Base-by-base conservation (phyloP, 2,329 filamentous ascomycete genomes). In the Harringtonia lauricola region DNA sequence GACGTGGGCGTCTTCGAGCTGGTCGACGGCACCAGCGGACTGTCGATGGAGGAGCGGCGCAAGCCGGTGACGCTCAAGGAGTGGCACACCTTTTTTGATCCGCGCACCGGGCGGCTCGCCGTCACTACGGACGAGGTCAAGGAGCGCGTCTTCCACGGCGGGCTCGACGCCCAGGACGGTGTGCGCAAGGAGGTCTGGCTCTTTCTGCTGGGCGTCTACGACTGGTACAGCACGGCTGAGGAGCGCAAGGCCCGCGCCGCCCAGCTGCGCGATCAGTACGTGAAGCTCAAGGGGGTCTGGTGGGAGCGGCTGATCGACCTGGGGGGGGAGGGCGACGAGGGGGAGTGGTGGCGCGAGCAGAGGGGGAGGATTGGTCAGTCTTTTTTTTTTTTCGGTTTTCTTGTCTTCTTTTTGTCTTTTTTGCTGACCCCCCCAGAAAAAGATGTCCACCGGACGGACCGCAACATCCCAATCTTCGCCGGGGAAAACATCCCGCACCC, bases 311-410 rank as follows among this genome's bases (percentile, higher is more conserved):
- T 95, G 54, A 75, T 92, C 2, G 89, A 95, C 45, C 78, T 89
- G 14, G 79, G 85, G 26, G 82, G 84, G 2, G 80, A 86, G 22
- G 72, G 81, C 3, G 86, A 95, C 52, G 78, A 90, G 52, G 83
- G 84, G 22, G 94, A 98, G 57, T 95, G 88, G 82, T 98, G 90
- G 90, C 81, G 88, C 49, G 92, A 98, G 62, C 92, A 98, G 61
- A 86, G 83, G 60, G 82, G 79, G 49, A 77, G 92, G 50, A 98
- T 98, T 63, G 90, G 90, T 95, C 79, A 67, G 81, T 63, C n/a
- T n/a, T 42, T 29, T 30, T 9, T 22, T 17, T 22, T 29, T n/a
- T 19, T 12, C 18, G 6, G 80, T 64, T 43, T 31, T 28, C 15
- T 21, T 18, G 19, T 21, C 24, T 15, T 29, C 21, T 46, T 48